Base-by-base conservation (phyloP, 2,329 filamentous ascomycete genomes). In the Fusarium coffeatum region DNA sequence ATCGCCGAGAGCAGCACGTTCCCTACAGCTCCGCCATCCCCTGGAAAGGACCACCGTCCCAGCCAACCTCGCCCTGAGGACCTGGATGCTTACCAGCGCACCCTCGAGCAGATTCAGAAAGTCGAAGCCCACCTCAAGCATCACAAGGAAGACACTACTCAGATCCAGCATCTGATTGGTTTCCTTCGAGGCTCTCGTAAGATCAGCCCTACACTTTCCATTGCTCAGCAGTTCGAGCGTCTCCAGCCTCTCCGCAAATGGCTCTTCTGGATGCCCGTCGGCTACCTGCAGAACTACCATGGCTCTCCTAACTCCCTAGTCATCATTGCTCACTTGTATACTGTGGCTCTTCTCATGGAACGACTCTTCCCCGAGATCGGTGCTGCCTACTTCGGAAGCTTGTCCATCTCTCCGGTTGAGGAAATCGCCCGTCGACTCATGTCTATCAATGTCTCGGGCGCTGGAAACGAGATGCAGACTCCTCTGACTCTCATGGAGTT, bases 221-320 rank as follows among this genome's bases (percentile, higher is more conserved):
- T 94, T 25, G 91, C 93, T 68, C 90, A 97, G 77, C 93, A 97
- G 76, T 98, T 98, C 78, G 92, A 94, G 76, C 92, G 94, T 69
- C 88, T 98, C 13, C 94, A 97, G 69, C 91, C 93, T 12, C 87
- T 99, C 63, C 88, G 94, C 58, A 92, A 93, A 73, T 98, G 95
- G 94, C 88, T 98, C 18, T 97, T 98, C 81, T 98, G 95, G 94
- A 89, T 97, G 58, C 96, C 96, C 1, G 90, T 97, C 34, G 89
- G 90, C 71, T 91, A 94, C 74, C 86, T 98, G 27, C 91, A 95
- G 77, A 89, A 90, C 69, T 92, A 90, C 48, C 89, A 91, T 53
- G 88, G 89, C 37, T 93, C 95, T 71, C 87, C 92, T 25, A 92
- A 89, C 64, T 91, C 93, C 2, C 85, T 98, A 71, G 86, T 97